Evolutionary conservation across 805 yeast genomes (phyloP), one percentile per base, ranked within the genome.

Genomic region (Zygotorulaspora chibaensis): DNA sequence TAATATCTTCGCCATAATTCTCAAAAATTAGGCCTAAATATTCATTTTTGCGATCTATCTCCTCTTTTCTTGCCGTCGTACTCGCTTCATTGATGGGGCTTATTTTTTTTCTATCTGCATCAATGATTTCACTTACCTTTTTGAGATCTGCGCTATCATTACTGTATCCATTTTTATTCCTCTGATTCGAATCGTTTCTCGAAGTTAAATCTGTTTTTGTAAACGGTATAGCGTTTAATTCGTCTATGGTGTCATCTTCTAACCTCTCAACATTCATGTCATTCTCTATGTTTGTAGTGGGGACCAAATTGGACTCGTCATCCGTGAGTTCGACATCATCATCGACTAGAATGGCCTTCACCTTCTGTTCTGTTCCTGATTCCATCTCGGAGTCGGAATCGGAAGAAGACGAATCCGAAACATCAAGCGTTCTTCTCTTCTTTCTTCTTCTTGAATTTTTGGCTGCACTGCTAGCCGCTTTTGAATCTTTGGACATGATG

Each of bases 341-440:
- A 5, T 50, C 58, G 8, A 40, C 44, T 8, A 34, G 47, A 9
- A 30, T 40, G 10, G 42, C 53, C 28, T 27, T 30, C 26, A 46
- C 43, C 12, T 26, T 42, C 17, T 37, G 56, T 17, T 31, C 42
- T 9, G 43, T 48, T 15, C 51, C 54, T 10, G 44, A 38, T 37
- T 46, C 53, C 13, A 17, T 30, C 42, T 59, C 69, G 31, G 58
- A 53, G 9, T 66, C 70, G 12, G 67, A 59, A 8, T 75, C 73
- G 1, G 80, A 75, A 30, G 70, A 73, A 1, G 79, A 73, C 35
- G 71, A 71, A 13, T 77, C 75, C 0, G 85, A 81, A 26, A 81
- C 78, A 53, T 82, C 88, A 42, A 83, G 87, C 0, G 91, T 84
- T 80, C 90, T 83, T 78, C 89, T 81, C 79, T 83, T 84, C 76